A percentile compares a stretch with the other conserved stretches of the same genome.
These are phyloP conservation scores for Monarda citriodora DNA, from an alignment of 305 asterid species.

Conservation along the genomic window DNA sequence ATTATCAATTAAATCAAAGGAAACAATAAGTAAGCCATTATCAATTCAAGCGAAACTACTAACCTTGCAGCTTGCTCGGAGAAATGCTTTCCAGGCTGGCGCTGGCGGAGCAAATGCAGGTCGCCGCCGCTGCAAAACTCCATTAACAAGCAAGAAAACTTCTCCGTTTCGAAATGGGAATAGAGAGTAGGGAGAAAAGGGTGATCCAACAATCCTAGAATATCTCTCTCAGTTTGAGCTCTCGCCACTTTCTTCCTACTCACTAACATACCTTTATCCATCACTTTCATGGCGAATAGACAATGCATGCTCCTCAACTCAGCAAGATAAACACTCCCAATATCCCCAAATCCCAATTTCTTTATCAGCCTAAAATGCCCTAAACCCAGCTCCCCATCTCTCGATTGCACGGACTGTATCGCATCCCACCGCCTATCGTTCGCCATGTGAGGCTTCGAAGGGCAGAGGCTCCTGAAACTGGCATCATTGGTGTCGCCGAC, in stretches of 20 bases:
- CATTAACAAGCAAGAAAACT: slow-evolving; percentile 92
- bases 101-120: slow-evolving; percentile 96
- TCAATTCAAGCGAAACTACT: slow-evolving; percentile 14
- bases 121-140: slow-evolving; percentile 99
- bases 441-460: slow-evolving; percentile 89
- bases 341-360: slow-evolving; percentile 96
- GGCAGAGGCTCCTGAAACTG: slow-evolving; percentile 59
- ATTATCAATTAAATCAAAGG: neutral
- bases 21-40: neutral
- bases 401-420: slow-evolving; percentile 54
- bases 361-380: slow-evolving; percentile 92
- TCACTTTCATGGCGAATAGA: slow-evolving; percentile 91
- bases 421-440: slow-evolving; percentile 91
- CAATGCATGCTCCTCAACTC: slow-evolving; percentile 82
- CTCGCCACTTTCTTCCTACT: slow-evolving; percentile 87
- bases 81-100: slow-evolving; percentile 88
- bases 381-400: slow-evolving; percentile 78
- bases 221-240: slow-evolving; percentile 95
- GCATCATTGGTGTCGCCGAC: slow-evolving; percentile 54
- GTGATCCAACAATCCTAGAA: slow-evolving; percentile 83
- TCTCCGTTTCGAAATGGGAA: slow-evolving; percentile 91
- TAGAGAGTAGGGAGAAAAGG: slow-evolving; percentile 95
- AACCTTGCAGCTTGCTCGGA: slow-evolving; percentile 96
- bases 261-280: slow-evolving; percentile 92
- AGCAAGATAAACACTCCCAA: slow-evolving; percentile 95